These are phyloP conservation scores for Pseudogymnoascus sp. DNA, from an alignment of 2,329 filamentous ascomycete genomes.

Conservation along the genomic window DNA sequence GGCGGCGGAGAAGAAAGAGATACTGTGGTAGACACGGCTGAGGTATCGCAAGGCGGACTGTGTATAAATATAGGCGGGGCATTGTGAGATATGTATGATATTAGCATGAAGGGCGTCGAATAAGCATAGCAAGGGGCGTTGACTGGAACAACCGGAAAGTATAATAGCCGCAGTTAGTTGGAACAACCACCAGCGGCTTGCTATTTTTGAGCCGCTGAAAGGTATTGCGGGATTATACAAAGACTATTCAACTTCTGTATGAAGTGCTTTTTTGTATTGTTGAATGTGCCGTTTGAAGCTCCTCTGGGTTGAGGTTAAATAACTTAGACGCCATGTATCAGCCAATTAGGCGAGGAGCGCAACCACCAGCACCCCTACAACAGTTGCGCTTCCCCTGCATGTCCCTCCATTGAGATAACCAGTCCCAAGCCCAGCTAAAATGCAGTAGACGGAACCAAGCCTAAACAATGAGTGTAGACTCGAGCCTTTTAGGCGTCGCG, in stretches of 20 bases:
- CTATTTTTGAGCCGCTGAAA: not conserved
- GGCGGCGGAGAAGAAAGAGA: conserved; percentile 29
- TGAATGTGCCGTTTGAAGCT: not conserved
- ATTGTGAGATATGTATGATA: conserved; percentile 4
- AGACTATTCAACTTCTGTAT: not conserved
- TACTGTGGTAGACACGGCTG: conserved; percentile 27
- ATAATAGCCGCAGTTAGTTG: too few relatives aligned
- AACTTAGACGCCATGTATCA: not conserved
- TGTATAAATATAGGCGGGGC: not conserved
- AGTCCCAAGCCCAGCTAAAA: not conserved
- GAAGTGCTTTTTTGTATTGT: not conserved
- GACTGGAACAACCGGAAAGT: not conserved
- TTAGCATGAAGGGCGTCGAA: conserved; percentile 1
- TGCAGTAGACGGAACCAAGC: conserved; percentile 12
- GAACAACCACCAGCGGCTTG: not conserved
- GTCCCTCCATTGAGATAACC: not conserved
- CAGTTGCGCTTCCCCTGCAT: not conserved
- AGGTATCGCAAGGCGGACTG: not conserved
- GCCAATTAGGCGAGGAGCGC: conserved; percentile 6
- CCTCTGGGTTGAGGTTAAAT: not conserved
- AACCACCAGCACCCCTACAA: not conserved
- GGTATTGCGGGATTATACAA: not conserved
- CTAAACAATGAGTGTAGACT: conserved; percentile 29
- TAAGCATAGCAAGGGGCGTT: conserved; percentile 1
- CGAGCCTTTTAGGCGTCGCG: conserved; percentile 37